Evolutionary conservation across 805 yeast genomes (phyloP).

Genomic region (Tetrapisispora pingtungensis): DNA sequence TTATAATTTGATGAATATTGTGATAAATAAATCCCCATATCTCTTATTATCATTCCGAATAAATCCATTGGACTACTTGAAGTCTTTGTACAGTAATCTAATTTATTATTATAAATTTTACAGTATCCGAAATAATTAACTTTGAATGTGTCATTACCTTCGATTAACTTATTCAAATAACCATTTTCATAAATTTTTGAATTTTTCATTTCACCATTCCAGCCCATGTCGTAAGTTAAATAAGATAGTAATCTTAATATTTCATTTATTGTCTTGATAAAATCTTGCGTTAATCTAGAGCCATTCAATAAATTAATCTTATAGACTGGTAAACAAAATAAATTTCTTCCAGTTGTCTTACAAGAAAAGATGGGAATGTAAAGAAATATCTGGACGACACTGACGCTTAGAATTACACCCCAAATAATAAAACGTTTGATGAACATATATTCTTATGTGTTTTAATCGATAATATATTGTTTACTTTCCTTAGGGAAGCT

Average conservation of each 20-base stretch:
- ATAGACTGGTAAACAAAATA: constrained; percentile 24
- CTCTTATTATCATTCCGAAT: constrained; percentile 19
- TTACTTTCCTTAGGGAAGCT: too few species aligned
- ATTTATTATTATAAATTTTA: constrained; percentile 9
- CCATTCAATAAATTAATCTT: constrained; percentile 15
- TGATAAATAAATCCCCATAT: constrained; percentile 25
- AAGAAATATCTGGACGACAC: constrained; percentile 13
- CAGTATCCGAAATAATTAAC: constrained; percentile 25
- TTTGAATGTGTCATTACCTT: constrained; percentile 12
- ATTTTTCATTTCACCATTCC: constrained; percentile 11
- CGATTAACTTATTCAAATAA: constrained; percentile 21
- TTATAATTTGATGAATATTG: constrained; percentile 11
- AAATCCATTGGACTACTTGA: constrained; percentile 20
- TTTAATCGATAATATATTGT: too few species aligned
- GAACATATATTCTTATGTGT: constrained; percentile 1
- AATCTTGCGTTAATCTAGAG: constrained; percentile 15
- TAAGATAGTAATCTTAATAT: constrained; percentile 22
- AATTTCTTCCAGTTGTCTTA: constrained; percentile 8
- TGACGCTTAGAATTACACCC: constrained; percentile 9
- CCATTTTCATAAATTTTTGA: constrained; percentile 18
- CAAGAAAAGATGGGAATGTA: constrained; percentile 23
- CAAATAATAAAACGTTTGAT: constrained; percentile 14
- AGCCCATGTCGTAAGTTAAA: constrained; percentile 23
- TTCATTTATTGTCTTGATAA: constrained; percentile 19
- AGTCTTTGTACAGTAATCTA: constrained; percentile 16